A percentile compares a stretch with the other conserved stretches of the same genome.
Evolutionary conservation across 2,329 filamentous ascomycete species (phyloP).

Genomic region (Colletotrichum paranaense): DNA sequence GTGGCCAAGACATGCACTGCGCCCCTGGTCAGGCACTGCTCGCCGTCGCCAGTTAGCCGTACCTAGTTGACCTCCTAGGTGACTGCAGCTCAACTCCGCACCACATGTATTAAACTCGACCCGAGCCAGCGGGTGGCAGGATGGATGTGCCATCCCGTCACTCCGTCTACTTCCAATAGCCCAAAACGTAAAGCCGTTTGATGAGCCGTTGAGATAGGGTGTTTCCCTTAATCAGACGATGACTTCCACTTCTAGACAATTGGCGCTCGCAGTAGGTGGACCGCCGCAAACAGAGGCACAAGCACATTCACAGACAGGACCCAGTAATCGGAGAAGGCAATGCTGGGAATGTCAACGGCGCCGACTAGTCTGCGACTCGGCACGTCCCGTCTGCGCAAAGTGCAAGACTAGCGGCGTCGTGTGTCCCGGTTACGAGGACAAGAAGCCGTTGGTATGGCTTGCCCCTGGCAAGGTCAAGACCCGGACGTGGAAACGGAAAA

Average conservation of each 20-base stretch:
- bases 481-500: constrained; percentile 38
- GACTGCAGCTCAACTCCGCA: neutral
- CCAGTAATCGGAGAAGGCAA: constrained; percentile 36
- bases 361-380: constrained; percentile 51
- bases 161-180: constrained; percentile 15
- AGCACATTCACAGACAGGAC: neutral
- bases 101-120: neutral
- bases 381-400: constrained; percentile 49
- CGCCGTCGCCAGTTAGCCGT: neutral
- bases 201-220: neutral
- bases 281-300: neutral
- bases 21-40: neutral
- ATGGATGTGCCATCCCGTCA: neutral
- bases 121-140: neutral
- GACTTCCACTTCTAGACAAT: neutral
- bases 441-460: constrained; percentile 51
- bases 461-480: constrained; percentile 34
- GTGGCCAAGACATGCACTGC: constrained; percentile 34
- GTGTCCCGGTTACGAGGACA: constrained; percentile 53
- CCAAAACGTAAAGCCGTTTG: constrained; percentile 3
- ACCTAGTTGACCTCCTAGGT: neutral
- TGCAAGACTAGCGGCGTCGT: constrained; percentile 46
- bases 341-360: constrained; percentile 56
- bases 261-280: neutral
- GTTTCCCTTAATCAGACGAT: neutral